Conservation (phyloP, 1,284 basidiomycete genomes). For the Microbotryum silenes-acaulis region DNA sequence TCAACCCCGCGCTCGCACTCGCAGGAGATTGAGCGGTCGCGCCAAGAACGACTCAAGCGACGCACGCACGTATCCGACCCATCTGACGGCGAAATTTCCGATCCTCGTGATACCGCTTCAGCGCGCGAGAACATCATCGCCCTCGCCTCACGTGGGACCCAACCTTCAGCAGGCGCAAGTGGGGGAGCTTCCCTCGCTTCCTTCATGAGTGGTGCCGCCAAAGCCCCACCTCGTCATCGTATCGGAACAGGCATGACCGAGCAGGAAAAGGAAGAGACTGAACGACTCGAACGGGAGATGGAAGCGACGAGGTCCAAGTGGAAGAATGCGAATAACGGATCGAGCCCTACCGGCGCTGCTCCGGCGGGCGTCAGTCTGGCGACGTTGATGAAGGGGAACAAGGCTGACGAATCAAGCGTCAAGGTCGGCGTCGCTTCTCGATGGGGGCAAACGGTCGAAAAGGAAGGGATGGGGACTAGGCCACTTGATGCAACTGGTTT, state of each 20-base stretch:
- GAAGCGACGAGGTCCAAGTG: slow-evolving; percentile 15
- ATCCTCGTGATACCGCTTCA: slow-evolving; percentile 20
- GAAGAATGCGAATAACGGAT: background rate
- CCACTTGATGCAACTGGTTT: too few relatives aligned
- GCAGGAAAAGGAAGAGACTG: slow-evolving; percentile 22
- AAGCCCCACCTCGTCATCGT: slow-evolving; percentile 13
- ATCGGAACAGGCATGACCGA: slow-evolving; percentile 19
- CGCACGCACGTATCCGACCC: background rate
- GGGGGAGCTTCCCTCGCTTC: slow-evolving; percentile 17
- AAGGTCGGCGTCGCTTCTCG: too few relatives aligned
- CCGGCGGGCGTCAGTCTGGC: background rate
- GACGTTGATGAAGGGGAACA: background rate
- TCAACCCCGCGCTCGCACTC: background rate
- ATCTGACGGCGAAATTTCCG: background rate
- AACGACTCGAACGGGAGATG: slow-evolving; percentile 27
- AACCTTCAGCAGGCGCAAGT: background rate
- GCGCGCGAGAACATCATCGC: slow-evolving; percentile 22
- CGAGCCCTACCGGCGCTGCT: background rate
- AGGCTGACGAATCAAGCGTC: background rate
- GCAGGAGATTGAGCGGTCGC: background rate
- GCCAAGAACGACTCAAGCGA: background rate
- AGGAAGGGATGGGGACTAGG: too few relatives aligned
- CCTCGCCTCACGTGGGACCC: slow-evolving; percentile 11
- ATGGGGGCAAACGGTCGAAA: too few relatives aligned
- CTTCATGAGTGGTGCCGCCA: slow-evolving; percentile 27